phyloP scores from a whole-genome alignment of 208 protist species.

The Trypanosoma caninum region DNA sequence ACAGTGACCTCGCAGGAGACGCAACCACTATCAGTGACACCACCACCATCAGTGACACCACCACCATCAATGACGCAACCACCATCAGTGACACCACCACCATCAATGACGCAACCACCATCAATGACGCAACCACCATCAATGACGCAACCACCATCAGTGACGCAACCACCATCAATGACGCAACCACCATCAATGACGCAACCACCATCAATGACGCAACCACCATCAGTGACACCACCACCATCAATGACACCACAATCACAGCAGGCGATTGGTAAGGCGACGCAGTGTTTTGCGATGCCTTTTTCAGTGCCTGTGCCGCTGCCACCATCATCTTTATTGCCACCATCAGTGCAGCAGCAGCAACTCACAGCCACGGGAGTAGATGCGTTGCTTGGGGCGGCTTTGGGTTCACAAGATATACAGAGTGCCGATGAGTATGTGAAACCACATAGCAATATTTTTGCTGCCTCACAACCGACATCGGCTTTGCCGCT shows the following conservation, averaged over 20 bases:
- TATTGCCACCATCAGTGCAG: background rate
- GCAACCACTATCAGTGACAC: background rate
- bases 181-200: slow-evolving; percentile 18
- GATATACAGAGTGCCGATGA: background rate
- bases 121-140: slow-evolving; percentile 1
- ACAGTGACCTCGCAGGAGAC: background rate
- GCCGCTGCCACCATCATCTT: too few species aligned
- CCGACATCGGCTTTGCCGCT: slow-evolving; percentile 19
- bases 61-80: slow-evolving; percentile 9
- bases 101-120: background rate
- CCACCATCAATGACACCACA: background rate
- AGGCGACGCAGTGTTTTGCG: background rate
- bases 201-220: background rate
- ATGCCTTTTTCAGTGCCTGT: background rate
- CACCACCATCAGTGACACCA: background rate
- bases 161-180: background rate
- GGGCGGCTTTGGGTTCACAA: background rate
- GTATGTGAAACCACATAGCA: background rate
- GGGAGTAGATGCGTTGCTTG: background rate
- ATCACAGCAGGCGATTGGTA: background rate
- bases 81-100: slow-evolving; percentile 7
- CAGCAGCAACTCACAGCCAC: background rate
- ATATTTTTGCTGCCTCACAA: slow-evolving; percentile 10
- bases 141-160: background rate
- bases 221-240: too few species aligned